A percentile compares a stretch with the other conserved stretches of the same genome.
Evolutionary conservation across 768 basidiomycete species (phyloP).

Genomic region (Amanita pallidorosea): DNA sequence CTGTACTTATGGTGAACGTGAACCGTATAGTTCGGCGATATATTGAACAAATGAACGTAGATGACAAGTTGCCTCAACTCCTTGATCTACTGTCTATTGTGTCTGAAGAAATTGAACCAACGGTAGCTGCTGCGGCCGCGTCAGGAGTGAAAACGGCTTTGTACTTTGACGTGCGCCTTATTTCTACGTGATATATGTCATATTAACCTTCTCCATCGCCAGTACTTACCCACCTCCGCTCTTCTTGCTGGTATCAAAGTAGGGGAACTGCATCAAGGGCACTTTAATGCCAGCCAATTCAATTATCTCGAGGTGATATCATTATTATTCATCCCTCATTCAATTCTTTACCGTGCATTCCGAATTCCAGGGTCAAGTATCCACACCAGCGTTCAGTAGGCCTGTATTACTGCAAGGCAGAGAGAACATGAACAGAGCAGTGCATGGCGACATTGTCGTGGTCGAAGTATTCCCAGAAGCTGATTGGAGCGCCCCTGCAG

Average conservation of each 20-base stretch:
- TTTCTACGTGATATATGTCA: neutral
- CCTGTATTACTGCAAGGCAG: conserved; percentile 79
- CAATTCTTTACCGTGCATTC: neutral
- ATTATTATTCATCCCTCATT: neutral
- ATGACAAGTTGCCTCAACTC: conserved; percentile 34
- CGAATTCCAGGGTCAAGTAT: conserved; percentile 59
- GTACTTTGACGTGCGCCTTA: conserved; percentile 58
- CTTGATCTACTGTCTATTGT: conserved; percentile 77
- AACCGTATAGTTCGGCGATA: conserved; percentile 56
- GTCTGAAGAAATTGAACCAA: conserved; percentile 53
- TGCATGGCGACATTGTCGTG: conserved; percentile 87
- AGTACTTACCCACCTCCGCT: conserved; percentile 73
- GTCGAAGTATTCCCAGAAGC: conserved; percentile 79
- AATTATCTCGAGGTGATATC: conserved; percentile 81
- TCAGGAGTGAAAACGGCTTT: conserved; percentile 21
- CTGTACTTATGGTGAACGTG: neutral
- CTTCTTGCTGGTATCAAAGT: conserved; percentile 78
- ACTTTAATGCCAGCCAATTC: conserved; percentile 92
- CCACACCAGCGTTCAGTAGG: conserved; percentile 61
- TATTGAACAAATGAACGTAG: conserved; percentile 61
- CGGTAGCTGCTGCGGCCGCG: conserved; percentile 34
- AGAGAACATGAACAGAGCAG: conserved; percentile 92
- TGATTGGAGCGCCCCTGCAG: conserved; percentile 88
- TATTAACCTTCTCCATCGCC: conserved; percentile 1
- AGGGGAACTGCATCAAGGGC: conserved; percentile 80